phyloP scores from a whole-genome alignment of 1,284 basidiomycete genomes.

The Cystobasidium sp. region DNA sequence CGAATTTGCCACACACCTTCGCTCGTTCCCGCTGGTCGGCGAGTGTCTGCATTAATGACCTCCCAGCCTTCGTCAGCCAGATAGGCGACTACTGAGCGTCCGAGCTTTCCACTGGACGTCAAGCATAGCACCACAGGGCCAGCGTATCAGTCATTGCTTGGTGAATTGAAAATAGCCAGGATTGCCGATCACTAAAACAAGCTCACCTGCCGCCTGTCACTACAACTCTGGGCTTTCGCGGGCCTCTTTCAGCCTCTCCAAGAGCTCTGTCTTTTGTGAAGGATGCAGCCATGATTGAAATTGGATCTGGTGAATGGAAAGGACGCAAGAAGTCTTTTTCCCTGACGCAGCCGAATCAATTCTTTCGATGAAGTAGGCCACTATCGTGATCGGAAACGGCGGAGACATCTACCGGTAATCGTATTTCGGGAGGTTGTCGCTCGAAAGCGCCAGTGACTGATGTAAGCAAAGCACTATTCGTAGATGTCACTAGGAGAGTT shows the following conservation, averaged over 20 bases:
- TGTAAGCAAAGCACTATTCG: no score
- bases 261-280: slow-evolving; percentile 42
- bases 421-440: no score
- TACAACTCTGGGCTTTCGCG: slow-evolving; percentile 27
- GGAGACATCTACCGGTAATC: no score
- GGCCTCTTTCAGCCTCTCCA: slow-evolving; percentile 27
- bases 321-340: no score
- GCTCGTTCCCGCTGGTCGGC: slow-evolving; percentile 35
- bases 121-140: not conserved
- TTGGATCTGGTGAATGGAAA: no score
- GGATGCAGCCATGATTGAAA: slow-evolving; percentile 24
- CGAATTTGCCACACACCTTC: slow-evolving; percentile 34
- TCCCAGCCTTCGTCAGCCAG: slow-evolving; percentile 42
- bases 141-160: not conserved
- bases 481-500: no score
- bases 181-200: not conserved
- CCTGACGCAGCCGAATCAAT: no score
- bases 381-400: no score
- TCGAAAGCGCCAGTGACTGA: no score
- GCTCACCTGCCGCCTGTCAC: slow-evolving; percentile 35
- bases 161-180: not conserved
- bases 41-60: slow-evolving; percentile 44
- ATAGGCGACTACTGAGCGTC: slow-evolving; percentile 35
- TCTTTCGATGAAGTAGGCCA: no score
- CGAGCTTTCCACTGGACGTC: slow-evolving; percentile 19